These are phyloP conservation scores for Trichoderma sp. DNA, from an alignment of 2,329 filamentous ascomycete genomes.

Conservation along the genomic window DNA sequence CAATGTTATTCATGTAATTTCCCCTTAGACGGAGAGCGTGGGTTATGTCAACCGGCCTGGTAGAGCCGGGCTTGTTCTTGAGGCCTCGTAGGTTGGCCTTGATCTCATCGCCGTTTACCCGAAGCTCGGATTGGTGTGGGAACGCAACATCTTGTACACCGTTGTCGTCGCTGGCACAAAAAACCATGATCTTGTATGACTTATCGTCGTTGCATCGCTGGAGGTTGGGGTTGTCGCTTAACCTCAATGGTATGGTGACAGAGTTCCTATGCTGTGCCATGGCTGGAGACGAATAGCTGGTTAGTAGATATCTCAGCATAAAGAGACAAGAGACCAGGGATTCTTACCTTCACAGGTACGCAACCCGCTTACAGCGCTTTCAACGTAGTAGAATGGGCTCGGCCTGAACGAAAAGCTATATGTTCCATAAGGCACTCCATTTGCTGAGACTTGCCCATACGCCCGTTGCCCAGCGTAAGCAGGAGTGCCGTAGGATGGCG, in stretches of 20 bases:
- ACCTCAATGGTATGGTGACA: conserved; percentile 42
- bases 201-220: conserved; percentile 57
- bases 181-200: conserved; percentile 73
- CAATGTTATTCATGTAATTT: conserved; percentile 71
- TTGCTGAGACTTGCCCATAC: neutral
- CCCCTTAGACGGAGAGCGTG: conserved; percentile 66
- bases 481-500: conserved; percentile 15
- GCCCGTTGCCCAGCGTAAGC: neutral
- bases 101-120: conserved; percentile 81
- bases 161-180: conserved; percentile 66
- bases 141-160: conserved; percentile 77
- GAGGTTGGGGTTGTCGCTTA: conserved; percentile 51
- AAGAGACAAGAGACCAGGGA: too few relatives aligned
- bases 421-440: conserved; percentile 20
- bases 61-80: conserved; percentile 95
- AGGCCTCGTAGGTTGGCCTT: conserved; percentile 91
- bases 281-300: conserved; percentile 35
- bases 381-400: conserved; percentile 80
- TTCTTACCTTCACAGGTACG: conserved; percentile 69
- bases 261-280: conserved; percentile 55
- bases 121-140: conserved; percentile 87
- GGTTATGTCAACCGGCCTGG: conserved; percentile 89
- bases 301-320: neutral
- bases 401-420: conserved; percentile 50
- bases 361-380: conserved; percentile 61